Conservation (phyloP, 495 filamentous ascomycete species). For the Penicillium paradoxum region DNA sequence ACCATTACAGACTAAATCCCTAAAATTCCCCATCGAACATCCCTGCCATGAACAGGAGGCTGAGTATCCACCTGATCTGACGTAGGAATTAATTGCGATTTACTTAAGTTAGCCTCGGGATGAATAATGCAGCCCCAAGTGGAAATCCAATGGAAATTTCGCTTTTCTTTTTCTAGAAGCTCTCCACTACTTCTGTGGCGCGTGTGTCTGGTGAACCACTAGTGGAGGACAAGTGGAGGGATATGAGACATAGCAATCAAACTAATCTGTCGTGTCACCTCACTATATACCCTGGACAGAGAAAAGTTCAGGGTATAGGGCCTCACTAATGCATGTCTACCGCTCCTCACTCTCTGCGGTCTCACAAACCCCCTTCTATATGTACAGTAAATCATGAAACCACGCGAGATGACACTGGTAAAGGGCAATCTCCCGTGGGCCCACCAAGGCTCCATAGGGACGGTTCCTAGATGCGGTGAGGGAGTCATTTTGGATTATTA, state of each 20-base stretch:
- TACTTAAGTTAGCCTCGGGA: not conserved
- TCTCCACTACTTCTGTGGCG: slow-evolving; percentile 29
- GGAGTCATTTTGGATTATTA: slow-evolving; percentile 5
- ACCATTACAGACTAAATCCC: slow-evolving; percentile 21
- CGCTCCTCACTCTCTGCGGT: not conserved
- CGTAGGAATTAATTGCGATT: slow-evolving; percentile 29
- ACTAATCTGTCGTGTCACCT: slow-evolving; percentile 3
- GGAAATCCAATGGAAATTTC: slow-evolving; percentile 37
- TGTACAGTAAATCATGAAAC: slow-evolving; percentile 22
- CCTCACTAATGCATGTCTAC: too few relatives aligned
- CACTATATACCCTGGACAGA: not conserved
- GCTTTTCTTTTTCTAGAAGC: slow-evolving; percentile 40
- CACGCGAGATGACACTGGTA: slow-evolving; percentile 28
- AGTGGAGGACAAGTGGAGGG: slow-evolving; percentile 19
- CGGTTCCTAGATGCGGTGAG: slow-evolving; percentile 27
- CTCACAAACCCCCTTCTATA: not conserved
- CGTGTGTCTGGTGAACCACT: slow-evolving; percentile 19
- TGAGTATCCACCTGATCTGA: slow-evolving; percentile 33
- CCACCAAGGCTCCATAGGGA: slow-evolving; percentile 26
- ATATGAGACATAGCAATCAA: not conserved
- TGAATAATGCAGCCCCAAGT: slow-evolving; percentile 26
- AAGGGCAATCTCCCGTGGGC: slow-evolving; percentile 31
- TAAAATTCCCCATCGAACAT: slow-evolving; percentile 20
- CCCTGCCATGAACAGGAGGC: slow-evolving; percentile 41
- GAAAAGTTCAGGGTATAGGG: too few relatives aligned